These are phyloP conservation scores for Penicillium soppii DNA, from an alignment of 495 filamentous ascomycete genomes.

Conservation along the genomic window DNA sequence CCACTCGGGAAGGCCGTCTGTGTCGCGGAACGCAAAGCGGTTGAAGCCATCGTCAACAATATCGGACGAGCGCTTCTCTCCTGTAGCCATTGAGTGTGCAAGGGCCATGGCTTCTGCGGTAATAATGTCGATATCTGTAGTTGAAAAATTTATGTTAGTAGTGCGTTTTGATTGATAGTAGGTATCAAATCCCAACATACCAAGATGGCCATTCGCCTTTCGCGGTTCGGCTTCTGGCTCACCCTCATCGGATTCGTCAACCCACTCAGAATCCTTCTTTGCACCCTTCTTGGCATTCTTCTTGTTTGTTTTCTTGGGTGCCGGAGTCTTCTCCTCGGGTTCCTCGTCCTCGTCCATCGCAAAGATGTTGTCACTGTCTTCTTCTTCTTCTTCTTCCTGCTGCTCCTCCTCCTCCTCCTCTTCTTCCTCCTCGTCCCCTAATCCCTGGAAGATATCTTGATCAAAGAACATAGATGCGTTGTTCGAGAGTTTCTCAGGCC, in stretches of 20 bases:
- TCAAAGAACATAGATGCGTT: slow-evolving; percentile 87
- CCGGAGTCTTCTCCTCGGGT: slow-evolving; percentile 6
- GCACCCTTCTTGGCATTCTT: slow-evolving; percentile 19
- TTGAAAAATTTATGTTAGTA: slow-evolving; percentile 26
- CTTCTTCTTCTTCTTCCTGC: slow-evolving; percentile 42
- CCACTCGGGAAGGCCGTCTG: slow-evolving; percentile 94
- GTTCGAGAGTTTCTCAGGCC: slow-evolving; percentile 65
- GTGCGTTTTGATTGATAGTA: background rate
- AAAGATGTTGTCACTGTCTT: slow-evolving; percentile 38
- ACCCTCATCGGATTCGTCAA: slow-evolving; percentile 45
- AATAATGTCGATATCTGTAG: slow-evolving; percentile 90
- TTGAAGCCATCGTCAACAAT: slow-evolving; percentile 90
- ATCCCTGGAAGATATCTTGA: slow-evolving; percentile 88
- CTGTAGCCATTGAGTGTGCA: slow-evolving; percentile 87
- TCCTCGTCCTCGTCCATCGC: slow-evolving; percentile 21
- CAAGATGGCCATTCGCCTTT: slow-evolving; percentile 65
- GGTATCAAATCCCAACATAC: slow-evolving; percentile 45
- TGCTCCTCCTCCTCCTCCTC: slow-evolving; percentile 38
- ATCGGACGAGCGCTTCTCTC: slow-evolving; percentile 73
- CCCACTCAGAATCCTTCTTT: slow-evolving; percentile 58
- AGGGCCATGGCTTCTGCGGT: slow-evolving; percentile 98
- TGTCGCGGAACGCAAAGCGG: slow-evolving; percentile 85
- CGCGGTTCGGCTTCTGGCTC: slow-evolving; percentile 67
- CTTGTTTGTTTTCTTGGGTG: slow-evolving; percentile 12
- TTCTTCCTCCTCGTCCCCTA: slow-evolving; percentile 54